Conservation (phyloP, 257 asterid genomes). For the Handroanthus guayacan region DNA sequence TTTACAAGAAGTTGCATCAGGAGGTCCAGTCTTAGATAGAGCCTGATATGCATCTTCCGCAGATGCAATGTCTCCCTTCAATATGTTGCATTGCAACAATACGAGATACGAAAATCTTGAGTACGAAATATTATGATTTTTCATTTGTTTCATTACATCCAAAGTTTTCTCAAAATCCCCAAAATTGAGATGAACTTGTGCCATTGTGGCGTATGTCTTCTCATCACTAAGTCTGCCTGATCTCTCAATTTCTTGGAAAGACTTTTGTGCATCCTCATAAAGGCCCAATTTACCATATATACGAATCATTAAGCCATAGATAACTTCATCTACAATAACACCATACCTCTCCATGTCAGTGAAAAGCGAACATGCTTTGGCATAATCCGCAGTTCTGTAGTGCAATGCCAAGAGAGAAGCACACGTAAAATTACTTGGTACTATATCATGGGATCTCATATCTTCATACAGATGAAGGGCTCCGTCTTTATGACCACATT, state of each 20-base stretch:
- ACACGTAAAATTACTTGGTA: constrained; percentile 92
- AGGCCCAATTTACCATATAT: constrained; percentile 97
- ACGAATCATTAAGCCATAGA: constrained; percentile 85
- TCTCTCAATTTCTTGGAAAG: constrained; percentile 67
- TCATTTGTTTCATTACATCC: constrained; percentile 74
- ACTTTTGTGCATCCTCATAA: constrained; percentile 84
- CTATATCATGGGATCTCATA: constrained; percentile 73
- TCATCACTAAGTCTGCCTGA: constrained; percentile 68
- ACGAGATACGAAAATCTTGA: constrained; percentile 75
- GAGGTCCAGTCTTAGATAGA: constrained; percentile 65
- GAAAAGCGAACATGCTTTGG: constrained; percentile 87
- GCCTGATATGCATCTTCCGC: constrained; percentile 75
- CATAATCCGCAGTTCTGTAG: constrained; percentile 74
- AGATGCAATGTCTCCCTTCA: constrained; percentile 71
- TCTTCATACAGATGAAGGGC: constrained; percentile 77
- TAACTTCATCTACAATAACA: constrained; percentile 83
- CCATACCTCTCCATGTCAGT: constrained; percentile 81
- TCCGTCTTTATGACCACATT: constrained; percentile 57
- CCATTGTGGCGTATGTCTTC: constrained; percentile 88
- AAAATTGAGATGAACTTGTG: constrained; percentile 82
- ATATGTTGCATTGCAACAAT: constrained; percentile 67
- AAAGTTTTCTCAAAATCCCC: constrained; percentile 76
- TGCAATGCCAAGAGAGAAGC: constrained; percentile 88
- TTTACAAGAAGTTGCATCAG: constrained; percentile 65
- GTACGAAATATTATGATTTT: constrained; percentile 56